Percentiles rank a stretch among this genome's conserved stretches.
Conservation (phyloP, 2,329 filamentous ascomycete species). For the Laburnicola sp. region DNA sequence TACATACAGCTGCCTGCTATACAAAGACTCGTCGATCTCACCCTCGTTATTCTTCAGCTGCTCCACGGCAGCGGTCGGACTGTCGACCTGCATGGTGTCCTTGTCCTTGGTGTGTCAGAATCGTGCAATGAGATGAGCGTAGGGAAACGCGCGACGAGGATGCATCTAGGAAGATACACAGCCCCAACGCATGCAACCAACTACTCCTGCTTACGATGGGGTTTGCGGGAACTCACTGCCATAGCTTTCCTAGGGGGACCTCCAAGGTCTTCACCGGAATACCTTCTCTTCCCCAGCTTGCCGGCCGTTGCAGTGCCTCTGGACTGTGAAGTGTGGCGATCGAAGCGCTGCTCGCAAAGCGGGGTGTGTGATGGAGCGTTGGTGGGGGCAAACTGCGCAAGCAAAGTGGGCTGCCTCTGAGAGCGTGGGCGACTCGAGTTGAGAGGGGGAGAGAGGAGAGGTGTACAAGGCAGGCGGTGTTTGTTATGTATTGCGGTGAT, state of each 20-base stretch:
- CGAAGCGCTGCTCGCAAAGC: constrained; percentile 2
- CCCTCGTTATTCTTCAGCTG: constrained; percentile 61
- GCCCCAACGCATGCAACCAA: constrained; percentile 16
- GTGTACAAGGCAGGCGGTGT: not conserved
- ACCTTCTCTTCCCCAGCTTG: constrained; percentile 51
- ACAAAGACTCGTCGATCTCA: constrained; percentile 69
- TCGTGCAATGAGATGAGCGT: not conserved
- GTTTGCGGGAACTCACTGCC: constrained; percentile 38
- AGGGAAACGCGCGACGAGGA: constrained; percentile 12
- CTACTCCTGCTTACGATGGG: constrained; percentile 10
- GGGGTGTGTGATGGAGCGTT: constrained; percentile 8
- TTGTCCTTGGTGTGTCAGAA: constrained; percentile 30
- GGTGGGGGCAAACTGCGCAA: constrained; percentile 2
- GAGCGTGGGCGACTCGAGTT: not conserved
- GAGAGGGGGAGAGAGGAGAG: not conserved
- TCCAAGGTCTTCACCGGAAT: constrained; percentile 43
- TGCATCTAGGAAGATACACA: constrained; percentile 33
- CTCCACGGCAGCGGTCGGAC: constrained; percentile 60
- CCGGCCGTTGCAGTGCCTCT: constrained; percentile 31
- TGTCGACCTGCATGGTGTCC: constrained; percentile 67
- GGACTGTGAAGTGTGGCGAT: constrained; percentile 27
- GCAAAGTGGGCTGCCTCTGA: not conserved
- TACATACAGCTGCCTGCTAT: constrained; percentile 70
- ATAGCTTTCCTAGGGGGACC: constrained; percentile 47
- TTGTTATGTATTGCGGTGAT: not conserved